A percentile compares a stretch with the other conserved stretches of the same genome.
Conservation (phyloP, 495 filamentous ascomycete species). For the Penicillium angulare region DNA sequence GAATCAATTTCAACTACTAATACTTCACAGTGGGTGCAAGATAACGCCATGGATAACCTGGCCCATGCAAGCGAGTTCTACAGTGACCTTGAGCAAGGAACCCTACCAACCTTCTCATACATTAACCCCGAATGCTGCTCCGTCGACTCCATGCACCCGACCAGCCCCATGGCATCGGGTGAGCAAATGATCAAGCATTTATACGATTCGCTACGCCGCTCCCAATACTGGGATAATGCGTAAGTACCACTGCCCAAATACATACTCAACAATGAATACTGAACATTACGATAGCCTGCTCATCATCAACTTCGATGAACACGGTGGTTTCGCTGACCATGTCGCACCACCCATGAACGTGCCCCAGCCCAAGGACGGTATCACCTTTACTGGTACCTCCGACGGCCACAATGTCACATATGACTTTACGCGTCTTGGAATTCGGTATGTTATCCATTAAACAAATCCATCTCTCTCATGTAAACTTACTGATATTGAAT, state of each 20-base stretch:
- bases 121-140: conserved; percentile 50
- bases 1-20: conserved; percentile 2
- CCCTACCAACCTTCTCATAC: conserved; percentile 44
- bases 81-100: conserved; percentile 43
- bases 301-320: conserved; percentile 51
- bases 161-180: conserved; percentile 40
- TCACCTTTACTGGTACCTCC: conserved; percentile 37
- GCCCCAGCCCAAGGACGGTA: conserved; percentile 33
- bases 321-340: conserved; percentile 48
- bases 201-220: conserved; percentile 45
- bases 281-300: conserved; percentile 33
- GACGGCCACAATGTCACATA: conserved; percentile 39
- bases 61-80: conserved; percentile 42
- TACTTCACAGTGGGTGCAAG: conserved; percentile 31
- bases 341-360: conserved; percentile 42
- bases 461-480: not conserved
- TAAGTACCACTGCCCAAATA: conserved; percentile 6
- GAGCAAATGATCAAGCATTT: conserved; percentile 49
- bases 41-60: conserved; percentile 39
- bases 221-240: conserved; percentile 45
- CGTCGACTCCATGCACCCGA: conserved; percentile 46
- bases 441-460: conserved; percentile 32
- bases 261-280: not conserved
- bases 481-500: not conserved
- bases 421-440: conserved; percentile 46